These are phyloP conservation scores for Ajuga chamaepitys DNA, from an alignment of 257 asterid species.

Conservation along the genomic window DNA sequence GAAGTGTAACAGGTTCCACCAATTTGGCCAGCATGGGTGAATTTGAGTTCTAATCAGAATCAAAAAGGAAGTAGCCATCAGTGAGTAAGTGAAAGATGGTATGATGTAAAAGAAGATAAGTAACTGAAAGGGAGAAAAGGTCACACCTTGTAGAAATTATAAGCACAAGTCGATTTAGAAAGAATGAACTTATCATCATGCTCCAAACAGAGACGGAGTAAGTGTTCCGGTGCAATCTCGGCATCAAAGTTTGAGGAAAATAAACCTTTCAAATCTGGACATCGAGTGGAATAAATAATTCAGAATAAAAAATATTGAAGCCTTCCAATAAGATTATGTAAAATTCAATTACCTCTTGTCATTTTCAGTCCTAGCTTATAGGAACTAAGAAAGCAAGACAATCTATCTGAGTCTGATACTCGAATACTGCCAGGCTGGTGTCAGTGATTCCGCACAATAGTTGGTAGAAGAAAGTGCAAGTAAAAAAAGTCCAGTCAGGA, in stretches of 20 bases:
- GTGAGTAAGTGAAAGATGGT: background rate
- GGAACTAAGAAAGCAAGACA: constrained; percentile 55
- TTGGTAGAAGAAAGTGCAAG: constrained; percentile 4
- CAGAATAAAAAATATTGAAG: background rate
- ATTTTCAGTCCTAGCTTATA: constrained; percentile 58
- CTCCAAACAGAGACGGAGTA: constrained; percentile 77
- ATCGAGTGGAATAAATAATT: background rate
- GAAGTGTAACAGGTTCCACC: constrained; percentile 66
- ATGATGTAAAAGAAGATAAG: background rate
- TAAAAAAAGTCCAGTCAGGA: background rate
- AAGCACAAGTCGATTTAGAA: constrained; percentile 31
- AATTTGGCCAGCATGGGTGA: constrained; percentile 58
- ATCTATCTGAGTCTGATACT: constrained; percentile 51
- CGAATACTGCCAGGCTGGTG: constrained; percentile 54
- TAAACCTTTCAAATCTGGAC: constrained; percentile 54
- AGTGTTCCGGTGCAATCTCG: constrained; percentile 75
- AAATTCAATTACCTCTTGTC: constrained; percentile 40
- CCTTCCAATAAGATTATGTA: background rate
- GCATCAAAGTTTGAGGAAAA: constrained; percentile 59
- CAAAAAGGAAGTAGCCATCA: background rate
- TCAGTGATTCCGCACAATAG: constrained; percentile 5
- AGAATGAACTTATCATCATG: constrained; percentile 45
- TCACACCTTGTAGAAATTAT: constrained; percentile 75
- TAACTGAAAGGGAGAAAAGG: background rate
- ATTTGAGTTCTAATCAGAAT: constrained; percentile 52